A percentile compares a stretch with the other conserved stretches of the same genome.
These are phyloP conservation scores for Hymenoscyphus scutula DNA, from an alignment of 2,329 filamentous ascomycete genomes.

Conservation along the genomic window DNA sequence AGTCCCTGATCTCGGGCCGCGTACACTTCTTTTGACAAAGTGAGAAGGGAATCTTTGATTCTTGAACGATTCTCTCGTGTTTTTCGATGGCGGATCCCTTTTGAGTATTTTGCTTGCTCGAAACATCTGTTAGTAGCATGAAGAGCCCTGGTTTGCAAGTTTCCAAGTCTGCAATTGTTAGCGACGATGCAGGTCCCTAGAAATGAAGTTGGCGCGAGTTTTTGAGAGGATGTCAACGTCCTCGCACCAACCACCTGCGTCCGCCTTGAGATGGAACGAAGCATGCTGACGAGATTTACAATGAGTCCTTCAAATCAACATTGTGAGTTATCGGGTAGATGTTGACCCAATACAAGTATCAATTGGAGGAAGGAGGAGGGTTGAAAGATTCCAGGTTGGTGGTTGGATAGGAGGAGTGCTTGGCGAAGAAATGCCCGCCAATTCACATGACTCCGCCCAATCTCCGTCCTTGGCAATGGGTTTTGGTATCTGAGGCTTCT, in stretches of 20 bases:
- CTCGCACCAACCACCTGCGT: too few species aligned
- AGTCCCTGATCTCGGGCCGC: constrained; percentile 45
- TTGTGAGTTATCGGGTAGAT: background rate
- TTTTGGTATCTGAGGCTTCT: background rate
- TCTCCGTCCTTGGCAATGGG: background rate
- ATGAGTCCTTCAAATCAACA: background rate
- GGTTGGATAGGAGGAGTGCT: background rate
- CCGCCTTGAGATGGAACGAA: background rate
- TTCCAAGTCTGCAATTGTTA: background rate
- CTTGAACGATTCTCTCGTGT: background rate
- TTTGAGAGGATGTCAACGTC: too few species aligned
- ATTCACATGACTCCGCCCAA: background rate
- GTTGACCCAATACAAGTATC: too few species aligned
- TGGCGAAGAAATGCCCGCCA: too few species aligned
- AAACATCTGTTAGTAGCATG: too few species aligned
- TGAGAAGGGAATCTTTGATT: background rate
- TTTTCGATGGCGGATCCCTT: background rate
- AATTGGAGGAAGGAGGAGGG: background rate
- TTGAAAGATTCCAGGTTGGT: too few species aligned
- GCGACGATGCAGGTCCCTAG: background rate
- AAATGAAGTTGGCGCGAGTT: too few species aligned
- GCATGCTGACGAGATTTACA: background rate
- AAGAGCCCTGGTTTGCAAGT: too few species aligned
- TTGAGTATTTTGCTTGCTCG: too few species aligned
- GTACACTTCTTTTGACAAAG: background rate